Evolutionary conservation across 768 basidiomycete species (phyloP), one percentile per base, ranked within the genome.

Genomic region (Amanita exitialis): DNA sequence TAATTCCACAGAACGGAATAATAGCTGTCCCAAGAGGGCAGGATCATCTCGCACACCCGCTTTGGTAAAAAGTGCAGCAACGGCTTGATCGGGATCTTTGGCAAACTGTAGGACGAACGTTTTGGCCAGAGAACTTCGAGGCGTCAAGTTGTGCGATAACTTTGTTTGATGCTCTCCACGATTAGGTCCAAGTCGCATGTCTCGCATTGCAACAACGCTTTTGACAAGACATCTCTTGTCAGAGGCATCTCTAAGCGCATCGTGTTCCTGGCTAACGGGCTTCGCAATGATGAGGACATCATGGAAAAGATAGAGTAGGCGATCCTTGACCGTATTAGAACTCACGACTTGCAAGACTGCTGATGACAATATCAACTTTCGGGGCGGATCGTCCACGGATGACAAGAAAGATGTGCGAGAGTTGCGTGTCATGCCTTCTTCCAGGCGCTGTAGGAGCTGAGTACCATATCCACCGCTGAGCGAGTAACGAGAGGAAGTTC

Each of bases 281-380:
- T 98, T 98, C 36, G 94, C 86, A 57, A 98, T 80, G 64, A 98
- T 78, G 49, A 98, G 79, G 48, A 98, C 78, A 64, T 99, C 96
- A 64, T 73, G 91, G 77, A 99, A 99, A n/a, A 98, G 77, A 72
- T 98, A 94, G 8, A 98, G 77, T 69, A 91, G 90, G 9, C 96
- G 83, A 61, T 97, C 93, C 66, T 98, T 97, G 64, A 93, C 87
- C 0, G 89, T 93, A 65, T 95, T 86, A 37, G 83, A 76, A 66
- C 96, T 92, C 57, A 91, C 91, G 12, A 98, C 91, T 67, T 99
- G 96, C 4, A 95, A 72, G 6, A 95, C 88, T 1, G 92, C 86
- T 2, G 87, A 86, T 1, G 87, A 85, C 37, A 94, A 70, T 13
- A 96, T 69, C 36, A 97, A 69, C 63, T 86, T 91, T 38, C 96